Conservation (phyloP, 2,329 filamentous ascomycete species). For the Fusarium sp. region DNA sequence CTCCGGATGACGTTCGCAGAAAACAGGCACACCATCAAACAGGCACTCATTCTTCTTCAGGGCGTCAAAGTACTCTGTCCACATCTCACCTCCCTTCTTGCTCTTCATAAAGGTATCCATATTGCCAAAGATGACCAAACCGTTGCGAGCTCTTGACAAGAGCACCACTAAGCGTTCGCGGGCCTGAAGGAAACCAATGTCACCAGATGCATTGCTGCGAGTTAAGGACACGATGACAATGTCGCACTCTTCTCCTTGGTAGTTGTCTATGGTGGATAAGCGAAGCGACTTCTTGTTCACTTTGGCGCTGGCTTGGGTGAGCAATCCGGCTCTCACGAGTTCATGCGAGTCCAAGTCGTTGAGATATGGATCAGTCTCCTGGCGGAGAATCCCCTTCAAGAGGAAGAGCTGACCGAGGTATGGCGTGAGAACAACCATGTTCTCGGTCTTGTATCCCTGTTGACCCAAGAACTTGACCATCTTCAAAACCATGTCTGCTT, state of each 20-base stretch:
- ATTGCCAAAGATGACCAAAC: constrained; percentile 77
- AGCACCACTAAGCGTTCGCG: constrained; percentile 78
- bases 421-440: constrained; percentile 77
- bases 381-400: constrained; percentile 63
- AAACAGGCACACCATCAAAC: constrained; percentile 70
- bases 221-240: constrained; percentile 78
- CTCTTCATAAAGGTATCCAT: constrained; percentile 73
- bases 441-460: constrained; percentile 74
- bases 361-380: constrained; percentile 72
- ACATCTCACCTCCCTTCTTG: constrained; percentile 55
- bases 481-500: constrained; percentile 74
- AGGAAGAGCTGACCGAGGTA: constrained; percentile 77
- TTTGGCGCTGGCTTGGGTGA: constrained; percentile 64
- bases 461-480: constrained; percentile 76
- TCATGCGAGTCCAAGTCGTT: constrained; percentile 77
- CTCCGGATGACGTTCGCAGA: constrained; percentile 70
- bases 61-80: constrained; percentile 68
- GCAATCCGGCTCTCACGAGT: constrained; percentile 67
- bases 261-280: constrained; percentile 82
- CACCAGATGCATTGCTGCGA: constrained; percentile 70
- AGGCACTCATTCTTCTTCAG: constrained; percentile 65
- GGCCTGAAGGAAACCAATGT: constrained; percentile 78
- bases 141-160: constrained; percentile 73
- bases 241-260: constrained; percentile 81
- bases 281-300: constrained; percentile 64